Percentiles rank a stretch among this genome's conserved stretches.
Conservation (phyloP, 768 basidiomycete genomes). For the Crassisporium funariophilum region DNA sequence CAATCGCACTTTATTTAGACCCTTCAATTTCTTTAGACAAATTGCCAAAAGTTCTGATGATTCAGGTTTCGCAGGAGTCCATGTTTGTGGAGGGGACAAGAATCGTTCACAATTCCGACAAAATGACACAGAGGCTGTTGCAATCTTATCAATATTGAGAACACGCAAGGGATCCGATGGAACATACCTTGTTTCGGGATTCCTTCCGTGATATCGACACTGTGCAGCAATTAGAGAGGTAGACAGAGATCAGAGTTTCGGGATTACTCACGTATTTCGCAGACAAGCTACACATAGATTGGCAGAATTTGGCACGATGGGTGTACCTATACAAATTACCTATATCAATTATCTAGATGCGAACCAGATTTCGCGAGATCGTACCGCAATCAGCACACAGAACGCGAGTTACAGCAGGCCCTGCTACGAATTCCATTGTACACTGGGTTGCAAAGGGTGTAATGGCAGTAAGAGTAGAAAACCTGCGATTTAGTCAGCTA, state of each 20-base stretch:
- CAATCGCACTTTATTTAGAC: constrained; percentile 88
- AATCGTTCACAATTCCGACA: constrained; percentile 98
- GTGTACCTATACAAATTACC: constrained; percentile 54
- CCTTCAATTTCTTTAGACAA: constrained; percentile 93
- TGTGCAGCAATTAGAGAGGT: constrained; percentile 27
- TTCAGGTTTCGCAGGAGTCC: constrained; percentile 87
- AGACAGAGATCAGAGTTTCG: neutral
- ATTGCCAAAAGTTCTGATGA: constrained; percentile 92
- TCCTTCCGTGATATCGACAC: constrained; percentile 96
- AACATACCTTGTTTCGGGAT: constrained; percentile 88
- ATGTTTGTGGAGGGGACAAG: constrained; percentile 84
- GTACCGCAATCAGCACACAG: constrained; percentile 89
- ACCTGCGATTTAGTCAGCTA: constrained; percentile 18
- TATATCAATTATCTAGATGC: neutral
- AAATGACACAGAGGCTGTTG: constrained; percentile 81
- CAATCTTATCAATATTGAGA: neutral
- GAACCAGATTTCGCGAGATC: constrained; percentile 17
- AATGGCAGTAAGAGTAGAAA: neutral
- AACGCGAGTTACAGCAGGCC: constrained; percentile 77
- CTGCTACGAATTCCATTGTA: constrained; percentile 77
- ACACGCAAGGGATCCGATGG: neutral
- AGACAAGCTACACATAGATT: constrained; percentile 90
- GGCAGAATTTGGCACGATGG: constrained; percentile 89
- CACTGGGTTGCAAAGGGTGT: neutral
- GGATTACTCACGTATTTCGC: constrained; percentile 74